These are phyloP conservation scores for Monascus purpureus DNA, from an alignment of 495 filamentous ascomycete species.

Conservation along the genomic window DNA sequence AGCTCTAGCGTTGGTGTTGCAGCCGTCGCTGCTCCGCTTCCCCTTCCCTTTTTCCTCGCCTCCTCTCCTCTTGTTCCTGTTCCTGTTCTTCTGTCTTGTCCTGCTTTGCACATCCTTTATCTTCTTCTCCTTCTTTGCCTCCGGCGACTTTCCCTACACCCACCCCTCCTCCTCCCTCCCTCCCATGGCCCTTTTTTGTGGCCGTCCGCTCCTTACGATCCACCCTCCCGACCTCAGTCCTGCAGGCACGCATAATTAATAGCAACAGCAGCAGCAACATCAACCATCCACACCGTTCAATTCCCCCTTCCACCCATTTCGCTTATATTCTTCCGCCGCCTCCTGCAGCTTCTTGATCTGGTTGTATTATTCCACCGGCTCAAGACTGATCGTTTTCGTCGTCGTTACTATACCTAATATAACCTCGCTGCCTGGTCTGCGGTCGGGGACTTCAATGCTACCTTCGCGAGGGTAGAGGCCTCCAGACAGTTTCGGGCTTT, in stretches of 20 bases:
- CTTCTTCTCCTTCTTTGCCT: conserved; percentile 5
- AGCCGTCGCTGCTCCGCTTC: conserved; percentile 6
- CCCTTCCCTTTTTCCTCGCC: conserved; percentile 11
- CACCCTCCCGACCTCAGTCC: no score
- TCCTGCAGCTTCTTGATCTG: no score
- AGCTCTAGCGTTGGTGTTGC: conserved; percentile 2
- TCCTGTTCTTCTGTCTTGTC: conserved; percentile 23
- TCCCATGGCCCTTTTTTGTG: conserved; percentile 26
- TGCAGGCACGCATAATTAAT: no score
- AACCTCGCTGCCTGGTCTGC: no score
- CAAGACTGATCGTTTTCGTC: no score
- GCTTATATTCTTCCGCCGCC: no score
- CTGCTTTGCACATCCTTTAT: conserved; percentile 2
- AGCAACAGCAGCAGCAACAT: no score
- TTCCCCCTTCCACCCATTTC: no score
- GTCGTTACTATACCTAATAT: no score
- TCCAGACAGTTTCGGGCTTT: conserved; percentile 30
- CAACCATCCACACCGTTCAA: no score
- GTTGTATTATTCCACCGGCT: no score
- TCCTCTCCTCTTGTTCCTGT: conserved; percentile 20
- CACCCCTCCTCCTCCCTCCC: conserved; percentile 2
- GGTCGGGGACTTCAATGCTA: conserved; percentile 23
- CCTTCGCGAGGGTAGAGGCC: conserved; percentile 21
- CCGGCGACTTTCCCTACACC: conserved; percentile 10
- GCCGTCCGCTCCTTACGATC: conserved; percentile 33